Evolutionary conservation across 169 alveolate species (phyloP), one percentile per base, ranked within the genome.

Genomic region (Cryptosporidium andersoni): DNA sequence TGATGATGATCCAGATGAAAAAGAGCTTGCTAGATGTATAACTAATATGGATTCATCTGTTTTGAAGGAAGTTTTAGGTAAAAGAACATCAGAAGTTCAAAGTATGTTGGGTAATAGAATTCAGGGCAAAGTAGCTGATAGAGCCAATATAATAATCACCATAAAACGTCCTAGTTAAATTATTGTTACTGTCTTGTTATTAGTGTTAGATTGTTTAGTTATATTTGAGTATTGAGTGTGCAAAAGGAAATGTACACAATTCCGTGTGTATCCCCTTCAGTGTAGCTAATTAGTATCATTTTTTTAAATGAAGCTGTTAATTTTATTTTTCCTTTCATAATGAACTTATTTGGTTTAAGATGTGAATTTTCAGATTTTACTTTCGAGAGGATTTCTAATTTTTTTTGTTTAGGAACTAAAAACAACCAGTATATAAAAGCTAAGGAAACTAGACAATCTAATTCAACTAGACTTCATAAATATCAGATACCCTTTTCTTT

Each of bases 71-170:
- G 60, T 74, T 58, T 58, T 74, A 47, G 85, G 85, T 1, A 74
- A 74, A 43, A 74, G 51, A 25, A 42, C 85, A 16, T 74, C 56
- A 25, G 85, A 74, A 74, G 45, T 74, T 12, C 52, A 36, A 16
- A 68, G 7, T 7, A 36, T 74, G 5, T 53, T 74, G 25, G 85
- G 85, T 14, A 6, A 47, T 11, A 64, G 66, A 25, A 36, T 52
- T 56, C 85, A 58, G 51, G 85, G 85, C 43, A 74, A 55, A 16
- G 85, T 74, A 40, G 55, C 85, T 25, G 85, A 74, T 55, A 74
- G 85, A 51, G 40, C 85, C 0, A 74, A 74, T 45, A 74, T 74
- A 42, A 60, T 74, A 34, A 74, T 58, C 25, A 45, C n/a, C 60
- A 25, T 51, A 12, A 64, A 3, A 2, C 36, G 36, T 63, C 39